Evolutionary conservation across 805 yeast species (phyloP).

Genomic region (Cyberlindnera amylophila): DNA sequence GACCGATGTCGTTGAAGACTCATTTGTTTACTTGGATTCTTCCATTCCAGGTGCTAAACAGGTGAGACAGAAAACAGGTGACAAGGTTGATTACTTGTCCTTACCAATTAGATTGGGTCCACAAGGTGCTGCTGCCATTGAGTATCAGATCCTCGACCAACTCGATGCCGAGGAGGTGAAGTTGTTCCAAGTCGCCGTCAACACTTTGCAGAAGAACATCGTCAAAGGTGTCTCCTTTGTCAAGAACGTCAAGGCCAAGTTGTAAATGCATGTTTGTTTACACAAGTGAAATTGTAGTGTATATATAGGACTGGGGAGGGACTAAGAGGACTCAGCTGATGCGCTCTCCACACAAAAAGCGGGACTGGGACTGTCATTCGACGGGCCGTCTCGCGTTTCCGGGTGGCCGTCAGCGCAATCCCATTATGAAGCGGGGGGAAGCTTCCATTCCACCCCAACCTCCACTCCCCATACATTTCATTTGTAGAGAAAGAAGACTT

Average conservation of each 20-base stretch:
- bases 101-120: slow-evolving; percentile 55
- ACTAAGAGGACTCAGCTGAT: too few species aligned
- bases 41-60: slow-evolving; percentile 23
- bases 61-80: slow-evolving; percentile 21
- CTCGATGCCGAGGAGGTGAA: slow-evolving; percentile 51
- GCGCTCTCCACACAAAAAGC: too few species aligned
- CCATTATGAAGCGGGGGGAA: too few species aligned
- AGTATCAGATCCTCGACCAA: slow-evolving; percentile 47
- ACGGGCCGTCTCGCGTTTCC: too few species aligned
- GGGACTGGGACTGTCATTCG: too few species aligned
- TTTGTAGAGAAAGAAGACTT: too few species aligned
- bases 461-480: too few species aligned
- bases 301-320: too few species aligned
- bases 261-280: slow-evolving; percentile 6
- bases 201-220: slow-evolving; percentile 52
- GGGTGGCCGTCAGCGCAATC: too few species aligned
- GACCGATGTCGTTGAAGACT: slow-evolving; percentile 39
- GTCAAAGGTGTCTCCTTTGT: slow-evolving; percentile 54
- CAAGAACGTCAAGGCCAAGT: slow-evolving; percentile 23
- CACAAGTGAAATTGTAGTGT: not conserved
- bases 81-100: slow-evolving; percentile 46
- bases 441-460: too few species aligned
- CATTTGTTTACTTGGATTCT: slow-evolving; percentile 47
- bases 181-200: slow-evolving; percentile 50
- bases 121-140: slow-evolving; percentile 54